phyloP scores from a whole-genome alignment of 176 grass and related monocot species.

The Dendrocalamus sinicus region DNA sequence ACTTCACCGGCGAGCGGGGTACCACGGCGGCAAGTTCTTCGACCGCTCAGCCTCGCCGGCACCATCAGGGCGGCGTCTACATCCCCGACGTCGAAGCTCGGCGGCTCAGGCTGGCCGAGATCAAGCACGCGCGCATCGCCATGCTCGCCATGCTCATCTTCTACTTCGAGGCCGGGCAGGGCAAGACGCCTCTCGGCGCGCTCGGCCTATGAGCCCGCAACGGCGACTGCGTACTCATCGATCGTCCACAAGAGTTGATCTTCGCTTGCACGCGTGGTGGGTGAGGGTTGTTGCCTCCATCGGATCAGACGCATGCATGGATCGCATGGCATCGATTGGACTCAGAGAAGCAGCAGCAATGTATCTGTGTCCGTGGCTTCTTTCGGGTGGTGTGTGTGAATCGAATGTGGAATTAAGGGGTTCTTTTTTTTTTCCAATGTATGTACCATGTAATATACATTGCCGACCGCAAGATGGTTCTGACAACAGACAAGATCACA shows the following conservation, averaged over 20 bases:
- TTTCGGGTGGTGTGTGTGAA: constrained; percentile 42
- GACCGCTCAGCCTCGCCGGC: constrained; percentile 78
- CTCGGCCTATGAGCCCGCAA: constrained; percentile 61
- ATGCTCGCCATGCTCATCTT: constrained; percentile 98
- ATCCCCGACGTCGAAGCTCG: constrained; percentile 84
- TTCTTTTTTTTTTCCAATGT: constrained; percentile 6
- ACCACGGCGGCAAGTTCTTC: constrained; percentile 99
- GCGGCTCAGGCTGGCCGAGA: constrained; percentile 90
- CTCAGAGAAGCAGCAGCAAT: constrained; percentile 20
- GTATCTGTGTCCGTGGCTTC: constrained; percentile 35
- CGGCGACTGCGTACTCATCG: background rate
- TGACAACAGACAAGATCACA: no score
- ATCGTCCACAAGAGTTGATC: background rate
- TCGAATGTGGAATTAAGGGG: constrained; percentile 26
- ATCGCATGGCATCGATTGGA: constrained; percentile 19
- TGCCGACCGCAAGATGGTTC: no score
- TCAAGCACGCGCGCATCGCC: constrained; percentile 91
- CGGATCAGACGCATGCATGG: background rate
- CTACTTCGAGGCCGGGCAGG: constrained; percentile 98
- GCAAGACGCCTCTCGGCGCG: constrained; percentile 88
- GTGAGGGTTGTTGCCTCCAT: constrained; percentile 11
- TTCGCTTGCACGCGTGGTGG: constrained; percentile 3
- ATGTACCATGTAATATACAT: constrained; percentile 58
- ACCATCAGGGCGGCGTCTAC: constrained; percentile 69
- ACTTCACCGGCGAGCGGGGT: constrained; percentile 83